Evolutionary conservation across 257 asterid genomes (phyloP).

Genomic region (Nicotiana sylvestris): DNA sequence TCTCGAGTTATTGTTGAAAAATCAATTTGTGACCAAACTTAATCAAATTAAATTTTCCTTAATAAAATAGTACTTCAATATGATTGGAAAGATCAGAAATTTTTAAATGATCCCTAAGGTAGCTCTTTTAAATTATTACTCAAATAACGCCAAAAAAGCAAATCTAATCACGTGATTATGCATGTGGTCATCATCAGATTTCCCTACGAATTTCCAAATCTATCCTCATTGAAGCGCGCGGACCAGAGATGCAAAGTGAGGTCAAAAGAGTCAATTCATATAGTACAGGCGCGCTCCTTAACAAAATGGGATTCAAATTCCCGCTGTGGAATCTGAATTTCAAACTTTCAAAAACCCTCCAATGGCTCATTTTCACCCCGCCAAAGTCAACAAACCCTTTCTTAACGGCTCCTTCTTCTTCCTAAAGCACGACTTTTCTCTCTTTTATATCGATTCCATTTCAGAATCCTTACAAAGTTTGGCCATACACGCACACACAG

Average conservation of each 20-base stretch:
- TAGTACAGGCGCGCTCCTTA: conserved; percentile 27
- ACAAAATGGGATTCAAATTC: conserved; percentile 32
- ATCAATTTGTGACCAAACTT: background rate
- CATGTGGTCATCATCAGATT: background rate
- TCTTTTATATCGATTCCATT: background rate
- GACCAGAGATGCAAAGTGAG: background rate
- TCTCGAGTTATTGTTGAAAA: background rate
- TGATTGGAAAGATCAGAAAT: background rate
- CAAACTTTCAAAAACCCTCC: conserved; percentile 77
- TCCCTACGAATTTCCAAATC: background rate
- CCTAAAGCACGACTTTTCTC: background rate
- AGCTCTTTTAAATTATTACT: background rate
- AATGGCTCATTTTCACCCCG: conserved; percentile 37
- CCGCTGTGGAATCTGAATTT: conserved; percentile 57
- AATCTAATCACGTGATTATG: conserved; percentile 10
- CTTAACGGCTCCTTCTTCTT: conserved; percentile 34
- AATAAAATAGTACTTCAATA: background rate
- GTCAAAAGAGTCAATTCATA: conserved; percentile 17
- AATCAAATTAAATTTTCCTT: background rate
- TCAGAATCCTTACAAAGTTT: background rate
- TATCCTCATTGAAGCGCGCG: background rate
- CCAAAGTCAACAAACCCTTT: conserved; percentile 40
- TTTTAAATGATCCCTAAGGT: background rate
- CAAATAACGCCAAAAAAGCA: background rate
- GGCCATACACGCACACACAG: background rate